Conservation (phyloP, 495 filamentous ascomycete species). For the Penicillium taxi region DNA sequence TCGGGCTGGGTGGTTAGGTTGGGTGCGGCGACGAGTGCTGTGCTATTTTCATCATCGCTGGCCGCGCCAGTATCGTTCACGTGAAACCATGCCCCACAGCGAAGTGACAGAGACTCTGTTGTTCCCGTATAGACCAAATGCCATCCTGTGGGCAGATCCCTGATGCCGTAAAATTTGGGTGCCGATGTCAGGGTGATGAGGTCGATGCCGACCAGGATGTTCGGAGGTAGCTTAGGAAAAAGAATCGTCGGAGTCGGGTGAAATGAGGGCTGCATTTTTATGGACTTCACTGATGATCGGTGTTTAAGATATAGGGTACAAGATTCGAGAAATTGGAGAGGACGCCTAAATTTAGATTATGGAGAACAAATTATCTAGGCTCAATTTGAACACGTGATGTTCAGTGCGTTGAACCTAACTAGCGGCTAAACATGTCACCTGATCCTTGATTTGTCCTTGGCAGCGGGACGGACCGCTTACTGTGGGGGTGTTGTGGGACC, state of each 20-base stretch:
- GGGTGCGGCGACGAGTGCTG: constrained; percentile 9
- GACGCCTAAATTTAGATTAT: too few relatives aligned
- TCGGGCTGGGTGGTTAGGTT: constrained; percentile 10
- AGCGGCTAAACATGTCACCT: too few relatives aligned
- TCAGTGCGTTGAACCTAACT: too few relatives aligned
- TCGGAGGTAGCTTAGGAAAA: constrained; percentile 39
- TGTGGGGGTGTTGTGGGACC: too few relatives aligned
- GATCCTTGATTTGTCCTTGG: too few relatives aligned
- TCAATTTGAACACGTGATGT: too few relatives aligned
- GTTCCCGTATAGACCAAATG: constrained; percentile 57
- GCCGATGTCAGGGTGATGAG: constrained; percentile 48
- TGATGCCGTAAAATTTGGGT: constrained; percentile 51
- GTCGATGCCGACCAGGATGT: constrained; percentile 45
- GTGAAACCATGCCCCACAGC: constrained; percentile 56
- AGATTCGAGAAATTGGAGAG: background rate
- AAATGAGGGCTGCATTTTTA: constrained; percentile 17
- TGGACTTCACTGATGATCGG: too few relatives aligned
- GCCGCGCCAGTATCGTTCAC: constrained; percentile 29
- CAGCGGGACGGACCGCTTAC: too few relatives aligned
- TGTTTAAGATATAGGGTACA: background rate
- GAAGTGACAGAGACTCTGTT: constrained; percentile 47
- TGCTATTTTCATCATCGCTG: constrained; percentile 9
- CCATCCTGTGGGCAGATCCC: constrained; percentile 48
- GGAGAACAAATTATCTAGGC: too few relatives aligned
- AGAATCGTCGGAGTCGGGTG: constrained; percentile 40